phyloP scores from a whole-genome alignment of 305 asterid species.

The Fraxinus floribunda region DNA sequence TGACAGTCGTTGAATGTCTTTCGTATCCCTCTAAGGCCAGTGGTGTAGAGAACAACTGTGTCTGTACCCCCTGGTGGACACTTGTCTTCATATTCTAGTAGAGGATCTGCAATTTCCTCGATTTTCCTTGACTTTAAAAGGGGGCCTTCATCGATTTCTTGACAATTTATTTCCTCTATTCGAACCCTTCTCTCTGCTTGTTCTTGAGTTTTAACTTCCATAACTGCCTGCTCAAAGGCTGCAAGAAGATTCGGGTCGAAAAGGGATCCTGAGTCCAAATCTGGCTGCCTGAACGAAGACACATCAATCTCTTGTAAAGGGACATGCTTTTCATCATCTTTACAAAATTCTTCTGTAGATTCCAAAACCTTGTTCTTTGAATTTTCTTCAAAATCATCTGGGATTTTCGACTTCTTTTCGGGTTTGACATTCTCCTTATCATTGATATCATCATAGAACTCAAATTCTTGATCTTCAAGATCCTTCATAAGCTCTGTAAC shows the following conservation, averaged over 20 bases:
- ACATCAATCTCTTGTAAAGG: constrained; percentile 44
- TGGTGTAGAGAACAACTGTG: constrained; percentile 68
- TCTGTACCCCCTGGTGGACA: constrained; percentile 82
- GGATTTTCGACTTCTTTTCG: neutral
- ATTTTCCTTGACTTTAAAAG: constrained; percentile 47
- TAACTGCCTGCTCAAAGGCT: constrained; percentile 71
- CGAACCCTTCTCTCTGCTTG: constrained; percentile 46
- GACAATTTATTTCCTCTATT: constrained; percentile 20
- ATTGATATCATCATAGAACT: constrained; percentile 21
- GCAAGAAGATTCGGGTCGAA: constrained; percentile 82
- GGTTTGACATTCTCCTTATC: constrained; percentile 69
- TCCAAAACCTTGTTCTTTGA: constrained; percentile 26
- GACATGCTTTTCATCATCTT: constrained; percentile 1
- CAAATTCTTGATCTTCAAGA: constrained; percentile 57
- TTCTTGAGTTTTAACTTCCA: constrained; percentile 58
- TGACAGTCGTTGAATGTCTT: constrained; percentile 83
- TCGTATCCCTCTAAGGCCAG: constrained; percentile 81
- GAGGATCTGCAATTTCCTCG: constrained; percentile 41
- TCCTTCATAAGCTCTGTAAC: constrained; percentile 69
- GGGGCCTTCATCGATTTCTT: constrained; percentile 39
- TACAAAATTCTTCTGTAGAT: constrained; percentile 5
- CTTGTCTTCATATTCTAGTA: constrained; percentile 53
- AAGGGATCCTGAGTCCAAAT: constrained; percentile 62
- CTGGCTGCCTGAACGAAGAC: constrained; percentile 61
- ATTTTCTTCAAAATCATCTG: constrained; percentile 8